Evolutionary conservation across 179 eudicot genomes (phyloP).

Genomic region (Patellifolia procumbens): DNA sequence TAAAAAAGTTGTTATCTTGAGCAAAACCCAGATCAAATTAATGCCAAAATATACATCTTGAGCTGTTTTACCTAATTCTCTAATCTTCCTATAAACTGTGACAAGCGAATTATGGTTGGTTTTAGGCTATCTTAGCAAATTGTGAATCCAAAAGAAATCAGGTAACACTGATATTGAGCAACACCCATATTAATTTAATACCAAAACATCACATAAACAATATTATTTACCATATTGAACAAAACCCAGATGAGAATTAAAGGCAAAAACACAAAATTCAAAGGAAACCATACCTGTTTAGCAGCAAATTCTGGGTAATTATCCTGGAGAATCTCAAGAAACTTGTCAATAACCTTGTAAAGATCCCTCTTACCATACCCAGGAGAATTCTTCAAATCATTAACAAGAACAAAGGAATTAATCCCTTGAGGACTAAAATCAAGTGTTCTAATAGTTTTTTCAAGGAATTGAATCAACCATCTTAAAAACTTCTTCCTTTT

Average conservation of each 20-base stretch:
- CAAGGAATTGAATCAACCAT: slow-evolving; percentile 74
- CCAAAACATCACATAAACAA: not conserved
- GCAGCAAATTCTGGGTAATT: slow-evolving; percentile 77
- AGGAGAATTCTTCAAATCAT: slow-evolving; percentile 74
- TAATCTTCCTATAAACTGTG: too few species aligned
- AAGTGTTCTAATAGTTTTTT: slow-evolving; percentile 64
- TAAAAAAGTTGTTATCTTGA: not conserved
- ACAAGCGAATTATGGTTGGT: too few species aligned
- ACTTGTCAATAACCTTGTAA: slow-evolving; percentile 48
- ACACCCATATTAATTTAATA: slow-evolving; percentile 17
- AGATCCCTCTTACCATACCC: slow-evolving; percentile 58
- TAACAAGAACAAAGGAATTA: slow-evolving; percentile 57
- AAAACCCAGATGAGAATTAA: not conserved
- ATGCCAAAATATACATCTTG: too few species aligned
- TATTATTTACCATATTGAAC: not conserved
- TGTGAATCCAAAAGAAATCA: too few species aligned
- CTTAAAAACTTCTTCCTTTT: slow-evolving; percentile 54
- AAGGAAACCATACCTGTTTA: slow-evolving; percentile 54
- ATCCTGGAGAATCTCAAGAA: slow-evolving; percentile 57
- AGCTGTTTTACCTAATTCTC: too few species aligned
- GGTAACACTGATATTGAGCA: slow-evolving; percentile 9
- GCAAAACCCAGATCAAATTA: slow-evolving; percentile 19
- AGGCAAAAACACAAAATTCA: not conserved
- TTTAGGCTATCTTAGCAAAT: too few species aligned
- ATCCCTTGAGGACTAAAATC: slow-evolving; percentile 70